A percentile compares a stretch with the other conserved stretches of the same genome.
phyloP scores from a whole-genome alignment of 2,329 filamentous ascomycete genomes.

The Tetracladium maxilliforme region DNA sequence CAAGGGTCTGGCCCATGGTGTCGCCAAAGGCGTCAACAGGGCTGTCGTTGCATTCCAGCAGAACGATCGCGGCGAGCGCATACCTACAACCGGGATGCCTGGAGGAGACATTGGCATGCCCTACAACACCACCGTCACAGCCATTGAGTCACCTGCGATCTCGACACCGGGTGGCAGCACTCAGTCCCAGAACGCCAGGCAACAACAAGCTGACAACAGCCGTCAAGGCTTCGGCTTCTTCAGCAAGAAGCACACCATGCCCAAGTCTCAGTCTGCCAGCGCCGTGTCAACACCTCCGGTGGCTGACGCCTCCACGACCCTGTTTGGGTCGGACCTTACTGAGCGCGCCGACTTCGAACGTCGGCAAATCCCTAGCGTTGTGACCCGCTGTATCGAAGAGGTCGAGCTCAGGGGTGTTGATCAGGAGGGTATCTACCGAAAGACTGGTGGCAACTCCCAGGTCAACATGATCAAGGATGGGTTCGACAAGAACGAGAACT shows the following conservation, averaged over 20 bases:
- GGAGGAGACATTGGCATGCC: slow-evolving; percentile 54
- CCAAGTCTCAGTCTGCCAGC: slow-evolving; percentile 30
- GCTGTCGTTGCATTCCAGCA: slow-evolving; percentile 80
- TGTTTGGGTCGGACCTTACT: slow-evolving; percentile 83
- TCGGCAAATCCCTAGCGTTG: slow-evolving; percentile 76
- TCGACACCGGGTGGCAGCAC: slow-evolving; percentile 1
- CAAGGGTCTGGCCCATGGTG: slow-evolving; percentile 84
- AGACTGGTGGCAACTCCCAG: slow-evolving; percentile 85
- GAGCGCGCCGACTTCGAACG: slow-evolving; percentile 81
- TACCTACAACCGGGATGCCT: too few relatives aligned
- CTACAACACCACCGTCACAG: slow-evolving; percentile 51
- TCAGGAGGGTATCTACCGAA: slow-evolving; percentile 92
- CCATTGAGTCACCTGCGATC: slow-evolving; percentile 27
- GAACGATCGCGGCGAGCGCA: too few relatives aligned
- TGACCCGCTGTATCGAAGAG: slow-evolving; percentile 90
- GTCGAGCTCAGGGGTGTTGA: slow-evolving; percentile 96
- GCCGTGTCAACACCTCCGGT: slow-evolving; percentile 7
- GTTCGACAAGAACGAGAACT: slow-evolving; percentile 76
- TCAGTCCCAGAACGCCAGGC: neutral
- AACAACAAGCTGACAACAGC: neutral
- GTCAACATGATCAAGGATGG: slow-evolving; percentile 83
- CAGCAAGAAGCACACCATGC: slow-evolving; percentile 23
- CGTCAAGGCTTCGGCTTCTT: slow-evolving; percentile 54
- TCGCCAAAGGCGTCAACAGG: slow-evolving; percentile 86
- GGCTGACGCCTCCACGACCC: slow-evolving; percentile 37